phyloP scores from a whole-genome alignment of 768 basidiomycete species.

The Rhodotorula diobovata region DNA sequence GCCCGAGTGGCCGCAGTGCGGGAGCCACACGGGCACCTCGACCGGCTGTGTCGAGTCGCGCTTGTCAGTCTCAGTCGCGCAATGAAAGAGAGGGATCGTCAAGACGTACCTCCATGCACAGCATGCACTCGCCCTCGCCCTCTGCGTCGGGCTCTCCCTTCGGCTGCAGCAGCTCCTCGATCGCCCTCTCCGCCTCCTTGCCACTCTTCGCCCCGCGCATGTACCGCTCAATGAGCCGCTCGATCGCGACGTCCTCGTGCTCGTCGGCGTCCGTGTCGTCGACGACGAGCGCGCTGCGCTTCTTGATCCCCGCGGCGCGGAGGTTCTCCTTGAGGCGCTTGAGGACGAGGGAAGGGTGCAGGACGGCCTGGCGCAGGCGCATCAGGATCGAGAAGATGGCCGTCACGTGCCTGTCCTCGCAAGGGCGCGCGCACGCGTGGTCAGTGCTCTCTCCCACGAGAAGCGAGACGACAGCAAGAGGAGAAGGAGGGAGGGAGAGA shows the following conservation, averaged over 20 bases:
- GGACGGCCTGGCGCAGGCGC: slow-evolving; percentile 83
- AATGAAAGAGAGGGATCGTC: slow-evolving; percentile 33
- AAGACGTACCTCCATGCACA: slow-evolving; percentile 62
- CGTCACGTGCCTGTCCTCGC: slow-evolving; percentile 48
- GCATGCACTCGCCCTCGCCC: slow-evolving; percentile 65
- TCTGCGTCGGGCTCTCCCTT: slow-evolving; percentile 47
- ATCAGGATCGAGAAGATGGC: slow-evolving; percentile 79
- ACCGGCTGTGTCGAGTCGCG: slow-evolving; percentile 50
- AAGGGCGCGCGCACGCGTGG: too few relatives aligned
- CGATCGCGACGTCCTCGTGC: slow-evolving; percentile 25
- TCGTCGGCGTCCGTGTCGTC: slow-evolving; percentile 36
- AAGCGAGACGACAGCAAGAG: too few relatives aligned
- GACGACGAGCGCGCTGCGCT: not conserved
- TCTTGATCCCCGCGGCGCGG: slow-evolving; percentile 53
- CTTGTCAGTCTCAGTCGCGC: not conserved
- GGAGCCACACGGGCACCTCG: slow-evolving; percentile 65
- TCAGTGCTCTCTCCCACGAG: too few relatives aligned
- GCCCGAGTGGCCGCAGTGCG: slow-evolving; percentile 72
- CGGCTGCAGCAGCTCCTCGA: slow-evolving; percentile 51
- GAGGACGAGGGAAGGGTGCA: slow-evolving; percentile 80
- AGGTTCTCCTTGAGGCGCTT: slow-evolving; percentile 66
- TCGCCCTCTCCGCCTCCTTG: slow-evolving; percentile 51
- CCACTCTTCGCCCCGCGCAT: slow-evolving; percentile 2
- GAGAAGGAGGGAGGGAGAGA: too few relatives aligned
- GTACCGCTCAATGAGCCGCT: slow-evolving; percentile 36